These are phyloP conservation scores for Tetrapisispora iriomotensis DNA, from an alignment of 805 yeast genomes.

Conservation along the genomic window DNA sequence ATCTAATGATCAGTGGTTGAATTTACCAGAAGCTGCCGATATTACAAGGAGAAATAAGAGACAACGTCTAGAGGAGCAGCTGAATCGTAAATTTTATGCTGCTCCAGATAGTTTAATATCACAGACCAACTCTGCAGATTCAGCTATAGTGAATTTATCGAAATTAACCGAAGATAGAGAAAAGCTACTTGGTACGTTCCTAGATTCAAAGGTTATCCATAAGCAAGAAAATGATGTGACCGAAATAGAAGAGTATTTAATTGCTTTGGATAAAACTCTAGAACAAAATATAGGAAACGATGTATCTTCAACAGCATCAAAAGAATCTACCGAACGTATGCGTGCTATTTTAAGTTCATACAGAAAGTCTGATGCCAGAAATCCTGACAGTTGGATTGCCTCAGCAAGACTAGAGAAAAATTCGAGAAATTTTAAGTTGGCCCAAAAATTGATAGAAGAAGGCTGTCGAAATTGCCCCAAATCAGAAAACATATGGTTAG, in stretches of 20 bases:
- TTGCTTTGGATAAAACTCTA: conserved; percentile 27
- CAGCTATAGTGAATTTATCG: conserved; percentile 33
- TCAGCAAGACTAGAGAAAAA: conserved; percentile 70
- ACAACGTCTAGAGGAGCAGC: conserved; percentile 49
- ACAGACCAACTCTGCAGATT: conserved; percentile 48
- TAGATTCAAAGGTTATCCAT: conserved; percentile 33
- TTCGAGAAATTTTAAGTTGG: conserved; percentile 44
- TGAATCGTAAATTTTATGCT: conserved; percentile 63
- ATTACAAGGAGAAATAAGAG: conserved; percentile 74
- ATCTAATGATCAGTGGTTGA: conserved; percentile 66
- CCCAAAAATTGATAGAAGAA: conserved; percentile 53
- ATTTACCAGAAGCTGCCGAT: conserved; percentile 82
- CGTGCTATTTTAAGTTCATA: conserved; percentile 55
- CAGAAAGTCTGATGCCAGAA: conserved; percentile 60
- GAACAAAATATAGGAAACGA: conserved; percentile 1
- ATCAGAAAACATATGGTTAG: conserved; percentile 75
- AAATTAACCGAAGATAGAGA: conserved; percentile 57
- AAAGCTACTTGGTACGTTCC: conserved; percentile 42
- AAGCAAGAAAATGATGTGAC: conserved; percentile 9
- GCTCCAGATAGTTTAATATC: conserved; percentile 64
- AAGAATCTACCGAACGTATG: conserved; percentile 33
- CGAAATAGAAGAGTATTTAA: conserved; percentile 33
- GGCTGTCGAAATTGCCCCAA: conserved; percentile 65
- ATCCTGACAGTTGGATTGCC: conserved; percentile 77
- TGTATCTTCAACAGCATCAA: too few species aligned